phyloP scores from a whole-genome alignment of 2,329 filamentous ascomycete species.

The Paramyrothecium sp. region DNA sequence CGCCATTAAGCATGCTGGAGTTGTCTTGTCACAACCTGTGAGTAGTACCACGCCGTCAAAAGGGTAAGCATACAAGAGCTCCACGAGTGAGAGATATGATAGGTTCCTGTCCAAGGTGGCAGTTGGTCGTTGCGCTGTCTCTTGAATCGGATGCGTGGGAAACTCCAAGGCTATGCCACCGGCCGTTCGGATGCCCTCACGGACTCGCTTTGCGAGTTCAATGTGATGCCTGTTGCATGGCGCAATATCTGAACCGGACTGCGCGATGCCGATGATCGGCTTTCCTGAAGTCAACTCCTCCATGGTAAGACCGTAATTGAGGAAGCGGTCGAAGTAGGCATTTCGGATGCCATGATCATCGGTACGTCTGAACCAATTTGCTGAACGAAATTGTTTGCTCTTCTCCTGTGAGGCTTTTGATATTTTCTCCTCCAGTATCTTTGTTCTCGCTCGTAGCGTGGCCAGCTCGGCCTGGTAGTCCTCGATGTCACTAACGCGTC shows the following conservation, averaged over 20 bases:
- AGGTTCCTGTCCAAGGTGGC: conserved; percentile 49
- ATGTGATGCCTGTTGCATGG: conserved; percentile 50
- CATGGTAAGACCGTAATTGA: conserved; percentile 47
- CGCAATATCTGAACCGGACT: conserved; percentile 48
- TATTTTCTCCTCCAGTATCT: no score
- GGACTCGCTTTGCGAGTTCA: conserved; percentile 46
- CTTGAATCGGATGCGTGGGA: conserved; percentile 50
- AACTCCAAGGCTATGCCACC: conserved; percentile 51
- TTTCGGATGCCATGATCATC: conserved; percentile 23
- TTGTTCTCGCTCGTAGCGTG: no score
- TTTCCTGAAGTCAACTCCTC: conserved; percentile 48
- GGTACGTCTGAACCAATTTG: conserved; percentile 11
- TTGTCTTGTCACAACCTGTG: conserved; percentile 53
- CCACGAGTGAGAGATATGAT: conserved; percentile 44
- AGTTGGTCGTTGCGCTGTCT: conserved; percentile 44
- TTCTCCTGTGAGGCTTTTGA: no score
- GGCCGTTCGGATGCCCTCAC: conserved; percentile 46
- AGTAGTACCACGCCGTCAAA: conserved; percentile 49
- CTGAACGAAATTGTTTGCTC: conserved; percentile 3
- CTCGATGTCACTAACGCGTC: no score
- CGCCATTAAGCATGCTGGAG: conserved; percentile 49
- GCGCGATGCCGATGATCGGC: conserved; percentile 51
- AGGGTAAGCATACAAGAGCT: conserved; percentile 45
- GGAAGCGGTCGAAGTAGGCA: conserved; percentile 47
- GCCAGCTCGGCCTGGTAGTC: no score